These are phyloP conservation scores for Elongisporangium anandrum DNA, from an alignment of 352 stramenopile species.

Conservation along the genomic window DNA sequence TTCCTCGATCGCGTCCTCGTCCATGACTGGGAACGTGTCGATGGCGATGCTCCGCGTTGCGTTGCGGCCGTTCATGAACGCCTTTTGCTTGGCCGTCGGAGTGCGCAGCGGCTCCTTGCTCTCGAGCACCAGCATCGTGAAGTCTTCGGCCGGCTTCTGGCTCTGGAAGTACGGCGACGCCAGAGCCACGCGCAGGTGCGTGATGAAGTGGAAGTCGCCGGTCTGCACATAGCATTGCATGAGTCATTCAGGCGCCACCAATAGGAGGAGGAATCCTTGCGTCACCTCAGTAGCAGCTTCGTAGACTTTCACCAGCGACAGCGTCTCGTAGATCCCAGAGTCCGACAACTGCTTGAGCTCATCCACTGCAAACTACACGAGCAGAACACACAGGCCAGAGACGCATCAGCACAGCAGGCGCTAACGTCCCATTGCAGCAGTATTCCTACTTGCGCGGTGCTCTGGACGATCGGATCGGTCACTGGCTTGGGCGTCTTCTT, in stretches of 20 bases:
- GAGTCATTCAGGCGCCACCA: not conserved
- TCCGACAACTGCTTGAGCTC: constrained; percentile 59
- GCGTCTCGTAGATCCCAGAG: constrained; percentile 65
- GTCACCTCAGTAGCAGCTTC: constrained; percentile 47
- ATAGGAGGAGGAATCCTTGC: not conserved
- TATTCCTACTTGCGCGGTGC: constrained; percentile 42
- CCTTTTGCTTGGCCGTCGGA: not conserved
- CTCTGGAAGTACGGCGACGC: constrained; percentile 72
- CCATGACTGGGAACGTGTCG: constrained; percentile 83
- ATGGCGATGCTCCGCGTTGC: constrained; percentile 65
- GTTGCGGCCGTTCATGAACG: constrained; percentile 13
- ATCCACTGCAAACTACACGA: constrained; percentile 65
- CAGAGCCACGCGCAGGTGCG: constrained; percentile 60
- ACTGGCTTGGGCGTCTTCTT: constrained; percentile 16
- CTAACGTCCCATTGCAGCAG: too few relatives aligned
- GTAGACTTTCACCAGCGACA: constrained; percentile 44
- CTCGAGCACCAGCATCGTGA: constrained; percentile 78
- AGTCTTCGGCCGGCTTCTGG: constrained; percentile 42
- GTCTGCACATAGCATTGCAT: constrained; percentile 18
- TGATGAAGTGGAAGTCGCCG: constrained; percentile 79
- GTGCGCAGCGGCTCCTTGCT: constrained; percentile 19
- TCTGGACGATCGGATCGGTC: constrained; percentile 34
- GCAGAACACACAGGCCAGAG: not conserved
- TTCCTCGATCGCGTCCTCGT: constrained; percentile 64
- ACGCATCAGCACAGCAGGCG: not conserved